Conservation (phyloP, 495 filamentous ascomycete species). For the Podospora bellae-mahoneyi region DNA sequence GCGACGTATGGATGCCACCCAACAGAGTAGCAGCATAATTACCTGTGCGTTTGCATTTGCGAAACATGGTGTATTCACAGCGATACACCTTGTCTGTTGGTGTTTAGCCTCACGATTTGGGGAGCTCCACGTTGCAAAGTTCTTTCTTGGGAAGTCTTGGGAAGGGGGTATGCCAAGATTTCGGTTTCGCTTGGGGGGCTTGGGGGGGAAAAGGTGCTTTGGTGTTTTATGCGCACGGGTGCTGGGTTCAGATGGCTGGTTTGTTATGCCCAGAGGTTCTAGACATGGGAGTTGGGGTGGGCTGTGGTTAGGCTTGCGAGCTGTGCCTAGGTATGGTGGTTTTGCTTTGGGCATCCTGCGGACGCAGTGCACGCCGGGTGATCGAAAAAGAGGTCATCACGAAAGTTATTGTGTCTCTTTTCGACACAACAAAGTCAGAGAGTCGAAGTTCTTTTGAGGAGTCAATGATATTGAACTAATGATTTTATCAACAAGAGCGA, state of each 20-base stretch:
- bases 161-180: background rate
- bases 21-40: too few relatives aligned
- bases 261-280: background rate
- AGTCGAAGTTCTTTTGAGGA: too few relatives aligned
- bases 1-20: too few relatives aligned
- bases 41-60: background rate
- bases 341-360: background rate
- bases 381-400: too few relatives aligned
- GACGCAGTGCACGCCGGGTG: background rate
- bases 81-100: background rate
- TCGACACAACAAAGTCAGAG: too few relatives aligned
- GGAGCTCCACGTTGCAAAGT: background rate
- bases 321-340: background rate
- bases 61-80: background rate
- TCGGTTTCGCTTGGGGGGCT: background rate
- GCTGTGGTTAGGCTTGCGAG: background rate
- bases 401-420: too few relatives aligned
- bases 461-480: too few relatives aligned
- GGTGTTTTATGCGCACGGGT: background rate
- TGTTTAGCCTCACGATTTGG: background rate
- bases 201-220: background rate
- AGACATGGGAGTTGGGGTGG: background rate
- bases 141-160: too few relatives aligned
- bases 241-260: background rate
- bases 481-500: too few relatives aligned